Evolutionary conservation across 1,284 basidiomycete genomes (phyloP), one percentile per base, ranked within the genome.

Genomic region (Cronartium ribicola): DNA sequence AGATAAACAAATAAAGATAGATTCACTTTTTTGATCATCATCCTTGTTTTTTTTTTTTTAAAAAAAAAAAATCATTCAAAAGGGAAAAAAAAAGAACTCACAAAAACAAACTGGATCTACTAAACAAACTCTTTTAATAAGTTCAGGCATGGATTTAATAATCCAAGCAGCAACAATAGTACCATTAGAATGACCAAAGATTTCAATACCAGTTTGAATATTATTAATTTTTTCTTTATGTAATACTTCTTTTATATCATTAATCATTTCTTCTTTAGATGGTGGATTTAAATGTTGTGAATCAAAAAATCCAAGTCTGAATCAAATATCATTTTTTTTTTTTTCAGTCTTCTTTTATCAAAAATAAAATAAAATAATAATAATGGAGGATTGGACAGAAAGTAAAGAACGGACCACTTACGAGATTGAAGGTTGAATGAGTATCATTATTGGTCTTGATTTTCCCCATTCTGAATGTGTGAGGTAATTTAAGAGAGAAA

Each of bases 181-280:
- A 43, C 80, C 80, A 75, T 79, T 79, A 20, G 78, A 79, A 76
- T 81, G 80, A 36, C 78, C 79, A 8, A 81, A 68, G 14, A 81
- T 68, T 48, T 77, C 76, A 60, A 80, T 75, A 8, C 76, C 75
- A n/a, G 66, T 70, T 40, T 65, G 43, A 29, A 29, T 29, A 29
- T 29, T 29, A 41, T 65, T 46, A 75, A 79, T 79, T 3, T 69
- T 55, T 60, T 77, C 74, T 4, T 37, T 46, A 40, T 75, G 40
- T 14, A 80, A 63, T 66, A 79, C 77, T 36, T 62, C 37, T 5
- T 75, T 77, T 40, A 80, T 75, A 37, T 76, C 67, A 1, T 66
- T 67, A 1, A 78, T 76, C n/a, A 78, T 77, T 62, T 79, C 79
- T 51, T 78, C 77, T 46, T 77, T 76, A 0, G 76, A 75, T 51